Percentiles rank a stretch among this genome's conserved stretches.
Conservation (phyloP, 805 yeast species). For the Yamadazyma olivae region DNA sequence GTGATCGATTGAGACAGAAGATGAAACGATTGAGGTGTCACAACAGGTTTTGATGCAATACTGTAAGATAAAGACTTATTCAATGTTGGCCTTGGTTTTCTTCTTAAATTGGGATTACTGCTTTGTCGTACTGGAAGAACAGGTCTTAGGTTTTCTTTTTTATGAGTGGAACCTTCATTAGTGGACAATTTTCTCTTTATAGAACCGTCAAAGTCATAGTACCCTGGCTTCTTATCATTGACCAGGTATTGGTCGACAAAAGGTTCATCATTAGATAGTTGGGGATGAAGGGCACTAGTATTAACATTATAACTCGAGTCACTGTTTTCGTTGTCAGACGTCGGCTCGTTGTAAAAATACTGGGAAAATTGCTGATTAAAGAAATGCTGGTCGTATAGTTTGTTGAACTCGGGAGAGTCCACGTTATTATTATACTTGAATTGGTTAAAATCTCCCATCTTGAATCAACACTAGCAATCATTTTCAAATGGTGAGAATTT, state of each 20-base stretch:
- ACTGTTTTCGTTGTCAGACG: neutral
- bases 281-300: neutral
- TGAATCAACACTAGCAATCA: neutral
- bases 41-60: neutral
- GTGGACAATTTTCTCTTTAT: constrained; percentile 4
- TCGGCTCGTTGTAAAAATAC: neutral
- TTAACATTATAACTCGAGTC: neutral
- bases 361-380: constrained; percentile 3
- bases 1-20: too few relatives aligned
- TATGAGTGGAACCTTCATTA: constrained; percentile 5
- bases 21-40: too few relatives aligned
- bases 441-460: constrained; percentile 6
- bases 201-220: neutral
- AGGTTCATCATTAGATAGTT: neutral
- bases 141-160: constrained; percentile 9
- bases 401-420: constrained; percentile 8
- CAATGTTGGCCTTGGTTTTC: constrained; percentile 10
- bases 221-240: neutral
- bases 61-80: constrained; percentile 12
- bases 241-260: neutral
- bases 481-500: neutral
- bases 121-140: constrained; percentile 12
- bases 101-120: constrained; percentile 10
- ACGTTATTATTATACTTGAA: constrained; percentile 1
- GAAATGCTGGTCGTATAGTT: constrained; percentile 12